phyloP scores from a whole-genome alignment of 139 green algal genomes.

The Chlorella vulgaris region DNA sequence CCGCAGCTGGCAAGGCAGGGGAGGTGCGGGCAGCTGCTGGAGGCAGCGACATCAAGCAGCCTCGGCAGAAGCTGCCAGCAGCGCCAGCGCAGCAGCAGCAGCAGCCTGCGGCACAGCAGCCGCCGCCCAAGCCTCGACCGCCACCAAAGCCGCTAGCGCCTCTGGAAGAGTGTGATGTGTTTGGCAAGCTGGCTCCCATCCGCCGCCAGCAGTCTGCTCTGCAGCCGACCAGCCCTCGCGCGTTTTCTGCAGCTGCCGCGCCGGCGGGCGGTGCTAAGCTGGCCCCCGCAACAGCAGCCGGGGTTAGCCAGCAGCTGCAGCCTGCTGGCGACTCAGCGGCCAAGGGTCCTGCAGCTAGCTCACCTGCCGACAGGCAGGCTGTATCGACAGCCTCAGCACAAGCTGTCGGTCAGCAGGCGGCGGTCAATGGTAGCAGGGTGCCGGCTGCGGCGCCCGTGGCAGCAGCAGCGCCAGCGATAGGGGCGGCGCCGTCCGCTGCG shows the following conservation, averaged over 20 bases:
- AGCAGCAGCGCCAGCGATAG: neutral
- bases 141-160: neutral
- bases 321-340: neutral
- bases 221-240: constrained; percentile 7
- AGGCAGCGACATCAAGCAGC: neutral
- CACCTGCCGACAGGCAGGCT: neutral
- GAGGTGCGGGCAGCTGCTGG: neutral
- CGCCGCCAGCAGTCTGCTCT: constrained; percentile 2
- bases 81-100: neutral
- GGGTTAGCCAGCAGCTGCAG: neutral
- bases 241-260: neutral
- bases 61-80: neutral
- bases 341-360: neutral
- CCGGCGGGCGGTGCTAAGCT: neutral
- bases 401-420: neutral
- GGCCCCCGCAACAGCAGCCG: neutral
- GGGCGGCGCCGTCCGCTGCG: neutral
- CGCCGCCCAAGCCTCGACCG: neutral
- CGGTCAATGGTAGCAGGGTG: neutral
- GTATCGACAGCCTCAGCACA: neutral
- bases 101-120: neutral
- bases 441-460: too few relatives aligned
- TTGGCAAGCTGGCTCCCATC: constrained; percentile 4
- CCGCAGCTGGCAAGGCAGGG: neutral
- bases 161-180: constrained; percentile 29